These are phyloP conservation scores for Rubus parviflorus DNA, from an alignment of 306 rosid species.

Conservation along the genomic window DNA sequence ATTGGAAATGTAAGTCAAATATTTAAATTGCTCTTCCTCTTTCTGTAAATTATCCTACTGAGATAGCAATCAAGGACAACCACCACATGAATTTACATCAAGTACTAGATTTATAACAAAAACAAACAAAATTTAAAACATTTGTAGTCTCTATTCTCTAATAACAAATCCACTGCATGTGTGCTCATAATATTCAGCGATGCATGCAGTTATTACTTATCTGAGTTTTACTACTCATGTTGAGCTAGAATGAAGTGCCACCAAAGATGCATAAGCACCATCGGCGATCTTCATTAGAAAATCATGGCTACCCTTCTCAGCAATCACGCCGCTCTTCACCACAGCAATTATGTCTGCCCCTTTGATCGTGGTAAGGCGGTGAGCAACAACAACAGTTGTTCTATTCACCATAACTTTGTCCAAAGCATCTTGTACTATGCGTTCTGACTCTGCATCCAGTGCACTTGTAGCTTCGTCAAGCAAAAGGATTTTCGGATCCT, in stretches of 20 bases:
- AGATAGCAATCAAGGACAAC: not conserved
- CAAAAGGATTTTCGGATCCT: constrained; percentile 71
- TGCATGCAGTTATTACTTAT: not conserved
- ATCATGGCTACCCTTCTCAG: constrained; percentile 78
- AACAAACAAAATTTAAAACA: not conserved
- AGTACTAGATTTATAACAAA: not conserved
- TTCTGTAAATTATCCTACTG: not conserved
- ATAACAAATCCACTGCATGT: not conserved
- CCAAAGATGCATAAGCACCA: constrained; percentile 79
- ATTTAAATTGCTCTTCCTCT: not conserved
- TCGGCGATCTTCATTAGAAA: constrained; percentile 54
- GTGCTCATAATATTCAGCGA: not conserved
- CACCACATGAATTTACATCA: no score
- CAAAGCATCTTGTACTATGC: constrained; percentile 78
- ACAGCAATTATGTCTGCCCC: constrained; percentile 75
- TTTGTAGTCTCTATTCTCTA: not conserved
- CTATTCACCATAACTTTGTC: constrained; percentile 73
- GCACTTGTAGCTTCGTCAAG: constrained; percentile 97
- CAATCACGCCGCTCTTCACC: constrained; percentile 64
- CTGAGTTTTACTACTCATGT: not conserved
- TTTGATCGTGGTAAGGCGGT: constrained; percentile 73
- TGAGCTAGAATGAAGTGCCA: constrained; percentile 62
- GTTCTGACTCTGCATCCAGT: constrained; percentile 84
- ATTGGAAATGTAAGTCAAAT: not conserved
- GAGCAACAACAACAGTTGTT: constrained; percentile 88